phyloP scores from a whole-genome alignment of 805 yeast species.

The Nakazawaea ernobii region DNA sequence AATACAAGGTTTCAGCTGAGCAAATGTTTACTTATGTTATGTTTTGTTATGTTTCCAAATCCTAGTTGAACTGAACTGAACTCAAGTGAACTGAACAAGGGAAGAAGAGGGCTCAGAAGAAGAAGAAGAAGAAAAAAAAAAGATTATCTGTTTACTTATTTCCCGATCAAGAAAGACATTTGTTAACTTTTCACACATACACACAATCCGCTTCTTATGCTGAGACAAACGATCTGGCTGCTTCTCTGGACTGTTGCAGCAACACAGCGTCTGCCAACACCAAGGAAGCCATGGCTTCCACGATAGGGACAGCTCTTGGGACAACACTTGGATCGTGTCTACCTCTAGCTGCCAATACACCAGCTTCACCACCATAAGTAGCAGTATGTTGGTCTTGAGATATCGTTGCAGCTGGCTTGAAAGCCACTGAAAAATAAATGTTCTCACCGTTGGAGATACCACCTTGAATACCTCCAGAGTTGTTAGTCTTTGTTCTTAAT shows the following conservation, averaged over 20 bases:
- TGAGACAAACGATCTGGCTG: conserved; percentile 29
- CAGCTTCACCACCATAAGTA: conserved; percentile 82
- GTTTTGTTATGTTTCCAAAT: too few relatives aligned
- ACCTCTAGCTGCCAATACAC: conserved; percentile 91
- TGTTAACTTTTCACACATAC: too few relatives aligned
- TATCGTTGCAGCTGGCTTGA: conserved; percentile 97
- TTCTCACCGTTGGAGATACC: conserved; percentile 96
- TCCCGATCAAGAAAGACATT: too few relatives aligned
- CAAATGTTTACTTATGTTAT: too few relatives aligned
- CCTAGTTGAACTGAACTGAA: too few relatives aligned
- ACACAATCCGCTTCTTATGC: not conserved
- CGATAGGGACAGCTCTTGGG: conserved; percentile 97
- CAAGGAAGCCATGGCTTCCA: conserved; percentile 97
- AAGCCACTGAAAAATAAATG: conserved; percentile 91
- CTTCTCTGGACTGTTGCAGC: conserved; percentile 82
- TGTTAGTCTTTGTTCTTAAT: conserved; percentile 83
- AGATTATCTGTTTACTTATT: too few relatives aligned
- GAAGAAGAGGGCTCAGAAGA: too few relatives aligned
- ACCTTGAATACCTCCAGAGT: conserved; percentile 97
- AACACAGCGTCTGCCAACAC: conserved; percentile 82
- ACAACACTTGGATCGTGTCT: conserved; percentile 99
- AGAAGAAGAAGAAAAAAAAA: too few relatives aligned
- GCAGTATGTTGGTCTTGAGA: conserved; percentile 88
- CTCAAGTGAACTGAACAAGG: too few relatives aligned
- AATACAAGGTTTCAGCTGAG: too few relatives aligned